A percentile compares a stretch with the other conserved stretches of the same genome.
Conservation (phyloP, 306 rosid genomes). For the Datisca glomerata region DNA sequence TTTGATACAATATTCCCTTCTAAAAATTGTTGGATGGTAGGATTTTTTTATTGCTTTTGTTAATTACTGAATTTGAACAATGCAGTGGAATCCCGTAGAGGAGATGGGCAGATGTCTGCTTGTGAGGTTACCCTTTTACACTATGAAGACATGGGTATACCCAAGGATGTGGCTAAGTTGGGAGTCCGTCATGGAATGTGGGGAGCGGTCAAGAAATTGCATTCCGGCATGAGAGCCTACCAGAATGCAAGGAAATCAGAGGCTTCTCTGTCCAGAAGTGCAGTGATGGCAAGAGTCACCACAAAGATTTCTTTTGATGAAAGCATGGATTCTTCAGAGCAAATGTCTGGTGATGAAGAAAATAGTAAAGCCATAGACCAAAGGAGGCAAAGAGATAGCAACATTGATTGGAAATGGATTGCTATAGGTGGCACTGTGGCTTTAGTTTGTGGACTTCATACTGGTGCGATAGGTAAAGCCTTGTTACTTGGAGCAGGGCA, state of each 20-base stretch:
- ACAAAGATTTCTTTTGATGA: slow-evolving; percentile 40
- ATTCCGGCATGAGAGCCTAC: slow-evolving; percentile 89
- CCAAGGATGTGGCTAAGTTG: slow-evolving; percentile 93
- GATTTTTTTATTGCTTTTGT: not conserved
- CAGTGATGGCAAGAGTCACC: slow-evolving; percentile 65
- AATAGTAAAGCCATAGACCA: slow-evolving; percentile 13
- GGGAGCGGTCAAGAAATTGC: slow-evolving; percentile 92
- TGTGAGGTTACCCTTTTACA: slow-evolving; percentile 90
- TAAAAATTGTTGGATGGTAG: not conserved
- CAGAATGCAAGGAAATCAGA: slow-evolving; percentile 73
- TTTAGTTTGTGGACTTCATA: slow-evolving; percentile 76
- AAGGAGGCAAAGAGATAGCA: slow-evolving; percentile 23
- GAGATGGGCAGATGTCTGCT: slow-evolving; percentile 79
- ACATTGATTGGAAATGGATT: slow-evolving; percentile 94
- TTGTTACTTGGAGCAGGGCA: slow-evolving; percentile 84
- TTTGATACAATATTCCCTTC: not conserved
- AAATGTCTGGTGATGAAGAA: slow-evolving; percentile 27
- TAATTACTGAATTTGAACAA: slow-evolving; percentile 18
- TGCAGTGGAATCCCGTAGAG: slow-evolving; percentile 88
- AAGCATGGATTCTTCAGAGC: slow-evolving; percentile 32
- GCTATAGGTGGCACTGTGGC: slow-evolving; percentile 89
- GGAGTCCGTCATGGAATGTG: slow-evolving; percentile 99
- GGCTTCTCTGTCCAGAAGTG: slow-evolving; percentile 47
- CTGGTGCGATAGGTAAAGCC: slow-evolving; percentile 67
- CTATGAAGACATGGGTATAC: slow-evolving; percentile 98